phyloP scores from a whole-genome alignment of 1,284 basidiomycete genomes.

The Pseudozyma tsukubaensis region DNA sequence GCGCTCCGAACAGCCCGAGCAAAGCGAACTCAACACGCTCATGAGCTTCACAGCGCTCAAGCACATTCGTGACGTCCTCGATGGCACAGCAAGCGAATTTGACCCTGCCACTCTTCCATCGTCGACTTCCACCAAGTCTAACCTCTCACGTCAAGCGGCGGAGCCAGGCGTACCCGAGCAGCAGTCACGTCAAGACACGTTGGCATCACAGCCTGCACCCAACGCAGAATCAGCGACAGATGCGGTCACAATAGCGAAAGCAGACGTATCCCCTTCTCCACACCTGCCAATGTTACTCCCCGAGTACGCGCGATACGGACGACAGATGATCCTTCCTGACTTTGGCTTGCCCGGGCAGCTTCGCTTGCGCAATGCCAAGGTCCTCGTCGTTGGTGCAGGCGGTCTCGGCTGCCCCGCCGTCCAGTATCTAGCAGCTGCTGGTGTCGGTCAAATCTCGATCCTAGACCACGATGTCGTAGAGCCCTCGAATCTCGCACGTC shows the following conservation, averaged over 20 bases:
- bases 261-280: not conserved
- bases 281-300: slow-evolving; percentile 68
- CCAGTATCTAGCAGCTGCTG: slow-evolving; percentile 91
- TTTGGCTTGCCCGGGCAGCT: slow-evolving; percentile 85
- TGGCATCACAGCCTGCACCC: too few species aligned
- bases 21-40: slow-evolving; percentile 40
- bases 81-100: slow-evolving; percentile 49
- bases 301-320: slow-evolving; percentile 91
- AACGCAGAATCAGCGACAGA: not conserved
- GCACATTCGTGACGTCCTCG: slow-evolving; percentile 59
- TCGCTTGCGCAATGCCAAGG: slow-evolving; percentile 79
- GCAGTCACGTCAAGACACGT: not conserved
- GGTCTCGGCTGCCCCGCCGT: slow-evolving; percentile 95
- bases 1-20: slow-evolving; percentile 11
- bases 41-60: slow-evolving; percentile 61
- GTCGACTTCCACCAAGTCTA: not conserved
- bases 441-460: slow-evolving; percentile 86
- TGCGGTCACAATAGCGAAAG: not conserved
- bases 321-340: slow-evolving; percentile 94
- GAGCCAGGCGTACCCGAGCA: not conserved
- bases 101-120: slow-evolving; percentile 45
- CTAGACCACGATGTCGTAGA: slow-evolving; percentile 93
- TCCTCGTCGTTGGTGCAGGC: slow-evolving; percentile 92
- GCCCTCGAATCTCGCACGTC: slow-evolving; percentile 90
- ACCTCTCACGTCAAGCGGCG: not conserved